Evolutionary conservation across 352 stramenopile species (phyloP), one percentile per base, ranked within the genome.

Genomic region (Chrysophaeum taylorii): DNA sequence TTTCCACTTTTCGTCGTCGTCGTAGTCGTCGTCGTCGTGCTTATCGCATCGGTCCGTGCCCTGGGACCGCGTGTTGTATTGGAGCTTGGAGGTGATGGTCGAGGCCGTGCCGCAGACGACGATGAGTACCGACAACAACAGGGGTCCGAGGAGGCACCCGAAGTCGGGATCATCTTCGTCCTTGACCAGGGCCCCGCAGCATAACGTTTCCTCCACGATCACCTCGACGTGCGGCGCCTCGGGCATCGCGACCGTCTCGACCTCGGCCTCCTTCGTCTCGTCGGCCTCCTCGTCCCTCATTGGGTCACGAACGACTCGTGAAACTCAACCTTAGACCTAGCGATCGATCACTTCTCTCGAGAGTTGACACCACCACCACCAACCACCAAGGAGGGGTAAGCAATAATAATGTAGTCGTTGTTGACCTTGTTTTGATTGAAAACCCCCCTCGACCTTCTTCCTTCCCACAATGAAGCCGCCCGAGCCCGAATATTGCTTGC

Each of bases 1-100:
- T 74, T 72, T 86, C 68, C 82, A 88, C 36, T 70, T 70, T 31
- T 71, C 64, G 61, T 27, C 78, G 73, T 29, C 54, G 12, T 12
- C 39, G 39, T 45, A 21, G 39, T 21, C 39, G 39, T 45, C 39
- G 39, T 45, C 39, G 39, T 45, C 57, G 27, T 83, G 82, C 71
- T 89, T 81, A 45, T 76, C 42, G 69, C 84, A 91, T 25, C 70
- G 72, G 68, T 78, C 76, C 15, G 76, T 83, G 67, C 85, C 84
- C 4, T 83, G 69, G 21, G 83, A 69, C 21, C 81, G 84, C 42
- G 89, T 70, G 31, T 79, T 78, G 75, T 91, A 91, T 79, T 90
- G 76, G 35, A 82, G 87, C 78, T 91, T 91, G 82, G 88, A 89
- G 75, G 89, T 84, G 25, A 91, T 84, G 0, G 85, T 91, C 76